Percentiles rank a stretch among this genome's conserved stretches.
These are phyloP conservation scores for Cytospora piceae DNA, from an alignment of 2,329 filamentous ascomycete genomes.

Conservation along the genomic window DNA sequence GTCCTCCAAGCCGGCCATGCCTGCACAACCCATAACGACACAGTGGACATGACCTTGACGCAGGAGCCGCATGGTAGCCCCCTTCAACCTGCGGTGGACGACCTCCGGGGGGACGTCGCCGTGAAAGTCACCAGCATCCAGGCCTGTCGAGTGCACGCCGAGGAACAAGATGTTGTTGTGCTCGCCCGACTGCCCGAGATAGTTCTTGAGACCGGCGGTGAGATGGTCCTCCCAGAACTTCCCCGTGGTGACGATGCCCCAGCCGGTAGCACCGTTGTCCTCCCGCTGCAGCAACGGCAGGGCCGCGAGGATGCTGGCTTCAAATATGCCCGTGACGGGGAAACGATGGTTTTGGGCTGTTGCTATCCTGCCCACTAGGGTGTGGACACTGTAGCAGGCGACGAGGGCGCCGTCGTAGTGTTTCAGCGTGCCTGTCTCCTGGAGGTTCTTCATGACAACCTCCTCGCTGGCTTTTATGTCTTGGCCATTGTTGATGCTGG, in stretches of 20 bases:
- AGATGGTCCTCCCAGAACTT: constrained; percentile 80
- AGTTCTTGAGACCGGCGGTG: constrained; percentile 62
- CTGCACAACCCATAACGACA: constrained; percentile 85
- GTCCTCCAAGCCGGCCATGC: constrained; percentile 84
- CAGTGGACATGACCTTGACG: constrained; percentile 60
- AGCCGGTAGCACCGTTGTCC: constrained; percentile 41
- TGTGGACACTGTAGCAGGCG: constrained; percentile 86
- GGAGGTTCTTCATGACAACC: constrained; percentile 62
- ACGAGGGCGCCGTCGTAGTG: constrained; percentile 78
- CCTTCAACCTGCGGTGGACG: constrained; percentile 67
- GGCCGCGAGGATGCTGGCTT: constrained; percentile 72
- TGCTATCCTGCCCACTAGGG: constrained; percentile 67
- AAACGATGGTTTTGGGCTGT: constrained; percentile 35
- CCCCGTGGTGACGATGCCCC: constrained; percentile 90
- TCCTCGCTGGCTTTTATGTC: constrained; percentile 68
- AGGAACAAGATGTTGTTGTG: constrained; percentile 60
- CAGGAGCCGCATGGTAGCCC: constrained; percentile 71
- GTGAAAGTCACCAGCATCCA: constrained; percentile 81
- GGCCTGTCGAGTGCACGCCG: constrained; percentile 79
- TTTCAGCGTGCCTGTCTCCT: constrained; percentile 40
- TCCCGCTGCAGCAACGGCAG: constrained; percentile 56
- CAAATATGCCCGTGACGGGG: constrained; percentile 82
- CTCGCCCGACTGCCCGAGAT: constrained; percentile 57
- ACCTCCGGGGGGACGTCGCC: constrained; percentile 65
- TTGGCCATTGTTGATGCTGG: constrained; percentile 76